Base-by-base conservation (phyloP, 345 rosid species). In the Pugionium dolabratum region DNA sequence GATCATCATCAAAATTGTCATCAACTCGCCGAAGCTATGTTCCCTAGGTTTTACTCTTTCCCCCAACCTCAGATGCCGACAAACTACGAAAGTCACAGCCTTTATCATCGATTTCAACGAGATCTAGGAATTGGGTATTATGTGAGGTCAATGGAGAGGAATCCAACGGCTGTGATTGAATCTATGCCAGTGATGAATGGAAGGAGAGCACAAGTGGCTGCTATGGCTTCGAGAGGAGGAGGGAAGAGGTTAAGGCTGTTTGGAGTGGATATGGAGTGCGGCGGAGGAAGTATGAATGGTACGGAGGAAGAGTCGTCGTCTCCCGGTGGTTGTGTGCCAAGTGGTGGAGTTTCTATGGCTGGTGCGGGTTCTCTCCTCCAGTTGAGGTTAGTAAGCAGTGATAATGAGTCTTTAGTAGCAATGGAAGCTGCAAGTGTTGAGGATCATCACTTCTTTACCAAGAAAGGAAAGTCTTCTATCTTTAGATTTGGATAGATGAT, bases 201-300 rank as follows among this genome's bases (percentile, higher is more conserved):
- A 65, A 59, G 56, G 6, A 52, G 67, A 30, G 62, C 43, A 52
- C 64, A 67, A 56, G 70, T 50, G 39, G 55, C 54, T 11, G 4
- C 60, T 2, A 29, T 79, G 28, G 78, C 50, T 58, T 43, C 71
- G 7, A 9, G 30, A 18, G 44, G 42, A 30, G 68, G 71, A 59
- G 86, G 77, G 46, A 86, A 86, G 73, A 59, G 83, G 65, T 73
- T 86, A 9, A 81, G 91, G 79, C 68, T 89, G 62, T 85, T 85
- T 51, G 89, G 89, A n/a, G 86, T 85, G 0, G 86, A 85, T 77
- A 76, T 87, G 93, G 91, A 84, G 54, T 85, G 87, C 51, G 84
- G 85, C 52, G 9, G 32, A 0, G 83, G 84, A 53, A 29, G 40
- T 54, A 67, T 61, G 26, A 61, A 61, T 53, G 62, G 59, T 48